phyloP scores from a whole-genome alignment of 352 stramenopile genomes.

The Globisporangium solare region DNA sequence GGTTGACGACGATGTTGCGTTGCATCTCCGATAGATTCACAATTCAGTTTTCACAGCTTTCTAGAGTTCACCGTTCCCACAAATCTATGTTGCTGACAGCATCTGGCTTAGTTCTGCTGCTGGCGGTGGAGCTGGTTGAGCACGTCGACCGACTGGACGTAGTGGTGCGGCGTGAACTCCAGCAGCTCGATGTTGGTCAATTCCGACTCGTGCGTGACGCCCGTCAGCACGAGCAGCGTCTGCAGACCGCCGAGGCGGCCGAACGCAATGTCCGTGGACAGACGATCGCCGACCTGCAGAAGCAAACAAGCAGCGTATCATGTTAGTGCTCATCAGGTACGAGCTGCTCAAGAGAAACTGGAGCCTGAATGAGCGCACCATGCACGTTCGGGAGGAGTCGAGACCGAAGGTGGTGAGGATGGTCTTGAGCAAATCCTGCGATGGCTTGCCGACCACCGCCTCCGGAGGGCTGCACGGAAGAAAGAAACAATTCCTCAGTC shows the following conservation, averaged over 20 bases:
- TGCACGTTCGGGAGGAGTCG: slow-evolving; percentile 69
- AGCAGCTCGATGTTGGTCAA: slow-evolving; percentile 43
- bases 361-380: slow-evolving; percentile 30
- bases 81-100: neutral
- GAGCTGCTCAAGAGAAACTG: no score
- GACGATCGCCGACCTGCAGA: slow-evolving; percentile 66
- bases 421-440: slow-evolving; percentile 76
- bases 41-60: neutral
- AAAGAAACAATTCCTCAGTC: neutral
- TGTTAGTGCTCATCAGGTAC: neutral
- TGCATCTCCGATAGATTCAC: neutral
- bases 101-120: slow-evolving; percentile 22
- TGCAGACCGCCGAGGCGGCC: slow-evolving; percentile 60
- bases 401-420: slow-evolving; percentile 72
- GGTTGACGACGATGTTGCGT: neutral
- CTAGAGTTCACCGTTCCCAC: neutral
- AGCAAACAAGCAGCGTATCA: slow-evolving; percentile 1
- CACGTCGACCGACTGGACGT: slow-evolving; percentile 64
- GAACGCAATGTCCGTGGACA: slow-evolving; percentile 85
- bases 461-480: slow-evolving; percentile 45
- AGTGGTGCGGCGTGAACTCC: slow-evolving; percentile 58
- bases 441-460: slow-evolving; percentile 77
- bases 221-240: slow-evolving; percentile 74
- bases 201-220: slow-evolving; percentile 60
- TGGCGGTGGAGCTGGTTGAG: slow-evolving; percentile 62